These are phyloP conservation scores for Pseudonitzschia pungens DNA, from an alignment of 108 stramenopile genomes.

Conservation along the genomic window DNA sequence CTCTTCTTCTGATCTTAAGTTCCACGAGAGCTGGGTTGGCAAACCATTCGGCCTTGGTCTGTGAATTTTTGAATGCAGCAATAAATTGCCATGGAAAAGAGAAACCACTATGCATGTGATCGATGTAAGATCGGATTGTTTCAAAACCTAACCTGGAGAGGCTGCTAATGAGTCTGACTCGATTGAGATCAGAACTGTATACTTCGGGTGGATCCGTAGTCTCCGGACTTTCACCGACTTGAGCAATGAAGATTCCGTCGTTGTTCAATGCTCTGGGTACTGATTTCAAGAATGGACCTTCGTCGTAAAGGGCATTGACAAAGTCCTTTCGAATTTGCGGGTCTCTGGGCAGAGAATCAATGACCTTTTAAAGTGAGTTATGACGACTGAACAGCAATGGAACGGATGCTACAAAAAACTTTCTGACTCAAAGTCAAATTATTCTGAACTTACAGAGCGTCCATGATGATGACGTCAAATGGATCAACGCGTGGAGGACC, in stretches of 20 bases:
- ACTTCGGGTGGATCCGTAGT: constrained; percentile 45
- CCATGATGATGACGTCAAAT: constrained; percentile 80
- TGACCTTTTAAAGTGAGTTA: background rate
- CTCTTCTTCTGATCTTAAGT: constrained; percentile 47
- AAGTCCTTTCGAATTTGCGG: constrained; percentile 49
- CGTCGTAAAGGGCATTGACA: constrained; percentile 32
- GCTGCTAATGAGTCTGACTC: constrained; percentile 45
- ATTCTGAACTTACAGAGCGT: constrained; percentile 55
- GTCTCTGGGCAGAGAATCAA: constrained; percentile 24
- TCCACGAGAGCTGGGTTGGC: constrained; percentile 59
- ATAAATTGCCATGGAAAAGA: constrained; percentile 52
- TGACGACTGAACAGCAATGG: too few relatives aligned
- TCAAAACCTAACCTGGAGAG: constrained; percentile 56
- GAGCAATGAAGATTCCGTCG: constrained; percentile 63
- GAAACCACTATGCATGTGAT: constrained; percentile 40
- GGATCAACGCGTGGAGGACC: background rate
- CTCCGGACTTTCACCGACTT: constrained; percentile 53
- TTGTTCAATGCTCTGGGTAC: constrained; percentile 38
- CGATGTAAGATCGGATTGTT: constrained; percentile 52
- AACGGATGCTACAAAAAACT: background rate
- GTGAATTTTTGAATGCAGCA: constrained; percentile 52
- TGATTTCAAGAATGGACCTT: constrained; percentile 28
- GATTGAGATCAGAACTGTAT: constrained; percentile 38
- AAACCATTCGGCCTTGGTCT: constrained; percentile 51
- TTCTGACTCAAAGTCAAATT: background rate